phyloP scores from a whole-genome alignment of 805 yeast species.

The Nakazawaea molendinolei region DNA sequence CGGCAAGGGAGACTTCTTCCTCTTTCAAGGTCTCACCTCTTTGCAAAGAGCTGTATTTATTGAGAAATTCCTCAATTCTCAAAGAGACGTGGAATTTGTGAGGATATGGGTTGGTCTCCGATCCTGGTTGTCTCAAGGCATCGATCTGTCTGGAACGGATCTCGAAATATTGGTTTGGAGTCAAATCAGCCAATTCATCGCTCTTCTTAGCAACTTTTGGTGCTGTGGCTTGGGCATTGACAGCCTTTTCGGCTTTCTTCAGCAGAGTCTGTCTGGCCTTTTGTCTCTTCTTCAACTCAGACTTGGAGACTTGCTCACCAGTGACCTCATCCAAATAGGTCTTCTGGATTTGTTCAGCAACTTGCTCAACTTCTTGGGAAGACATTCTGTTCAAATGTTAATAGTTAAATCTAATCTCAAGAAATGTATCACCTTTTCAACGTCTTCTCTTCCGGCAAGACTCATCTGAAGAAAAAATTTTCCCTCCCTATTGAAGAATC shows the following conservation, averaged over 20 bases:
- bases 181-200: constrained; percentile 77
- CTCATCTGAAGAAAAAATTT: no score
- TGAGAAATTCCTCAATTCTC: constrained; percentile 63
- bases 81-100: constrained; percentile 80
- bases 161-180: constrained; percentile 92
- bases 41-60: constrained; percentile 58
- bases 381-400: no score
- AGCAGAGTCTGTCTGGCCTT: constrained; percentile 81
- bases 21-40: constrained; percentile 85
- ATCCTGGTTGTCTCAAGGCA: constrained; percentile 59
- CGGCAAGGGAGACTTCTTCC: constrained; percentile 70
- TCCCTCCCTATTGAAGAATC: no score
- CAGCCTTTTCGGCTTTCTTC: constrained; percentile 90
- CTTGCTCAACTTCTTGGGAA: constrained; percentile 44
- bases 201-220: constrained; percentile 52
- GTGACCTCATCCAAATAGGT: constrained; percentile 89
- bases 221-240: constrained; percentile 47
- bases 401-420: no score
- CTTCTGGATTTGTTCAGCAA: constrained; percentile 58
- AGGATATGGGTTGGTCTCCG: constrained; percentile 83
- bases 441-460: no score
- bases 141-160: constrained; percentile 86
- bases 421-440: no score
- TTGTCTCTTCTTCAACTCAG: constrained; percentile 93
- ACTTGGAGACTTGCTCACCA: constrained; percentile 93